phyloP scores from a whole-genome alignment of 164 flowering plant species.

The Kingdonia uniflora region DNA sequence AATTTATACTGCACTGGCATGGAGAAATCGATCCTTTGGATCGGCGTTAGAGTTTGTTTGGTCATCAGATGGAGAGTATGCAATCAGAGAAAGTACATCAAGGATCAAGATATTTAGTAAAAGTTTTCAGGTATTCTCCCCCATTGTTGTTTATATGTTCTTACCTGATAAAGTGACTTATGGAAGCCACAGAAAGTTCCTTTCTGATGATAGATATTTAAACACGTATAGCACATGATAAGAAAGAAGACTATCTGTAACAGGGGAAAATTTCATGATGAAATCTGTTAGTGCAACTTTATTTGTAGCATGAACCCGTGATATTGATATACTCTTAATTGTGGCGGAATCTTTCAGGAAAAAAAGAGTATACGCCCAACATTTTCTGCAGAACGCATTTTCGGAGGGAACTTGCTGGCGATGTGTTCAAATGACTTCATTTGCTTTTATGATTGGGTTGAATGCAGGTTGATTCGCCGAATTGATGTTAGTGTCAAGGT shows the following conservation, averaged over 20 bases:
- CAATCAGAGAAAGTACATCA: conserved; percentile 88
- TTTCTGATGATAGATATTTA: no score
- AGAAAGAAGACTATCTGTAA: not conserved
- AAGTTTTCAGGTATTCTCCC: conserved; percentile 54
- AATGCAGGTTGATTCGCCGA: conserved; percentile 83
- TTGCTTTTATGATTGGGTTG: conserved; percentile 96
- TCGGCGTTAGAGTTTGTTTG: conserved; percentile 89
- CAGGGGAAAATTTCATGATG: no score
- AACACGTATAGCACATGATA: not conserved
- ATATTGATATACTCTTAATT: not conserved
- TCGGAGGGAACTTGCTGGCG: conserved; percentile 79
- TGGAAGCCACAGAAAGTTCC: not conserved
- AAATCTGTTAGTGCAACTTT: no score
- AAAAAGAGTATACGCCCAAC: conserved; percentile 85
- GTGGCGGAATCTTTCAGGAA: conserved; percentile 51
- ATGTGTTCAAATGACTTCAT: conserved; percentile 95
- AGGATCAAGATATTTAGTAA: conserved; percentile 84
- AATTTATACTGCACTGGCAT: conserved; percentile 91
- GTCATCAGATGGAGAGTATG: conserved; percentile 99
- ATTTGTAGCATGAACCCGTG: no score
- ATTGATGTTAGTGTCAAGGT: conserved; percentile 91
- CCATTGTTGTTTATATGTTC: not conserved
- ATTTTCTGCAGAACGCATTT: conserved; percentile 81
- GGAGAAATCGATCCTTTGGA: conserved; percentile 97
- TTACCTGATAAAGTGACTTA: not conserved